Percentiles rank a stretch among this genome's conserved stretches.
These are phyloP conservation scores for Fusarium transvaalense DNA, from an alignment of 2,329 filamentous ascomycete species.

Conservation along the genomic window DNA sequence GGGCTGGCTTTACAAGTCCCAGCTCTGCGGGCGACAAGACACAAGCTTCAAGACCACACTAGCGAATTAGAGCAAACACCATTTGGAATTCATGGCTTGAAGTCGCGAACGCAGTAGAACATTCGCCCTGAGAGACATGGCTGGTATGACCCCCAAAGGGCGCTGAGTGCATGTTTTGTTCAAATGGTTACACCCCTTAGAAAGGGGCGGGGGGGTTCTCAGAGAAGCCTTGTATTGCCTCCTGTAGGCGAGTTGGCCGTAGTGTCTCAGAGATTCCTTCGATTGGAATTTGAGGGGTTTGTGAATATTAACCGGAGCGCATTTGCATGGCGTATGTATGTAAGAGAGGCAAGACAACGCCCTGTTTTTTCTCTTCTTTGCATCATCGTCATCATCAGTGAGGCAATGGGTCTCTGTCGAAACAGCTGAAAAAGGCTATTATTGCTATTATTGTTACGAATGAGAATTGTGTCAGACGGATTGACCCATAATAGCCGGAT, in stretches of 20 bases:
- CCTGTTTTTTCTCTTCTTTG: slow-evolving; percentile 11
- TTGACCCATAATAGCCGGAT: slow-evolving; percentile 26
- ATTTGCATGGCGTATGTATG: slow-evolving; percentile 25
- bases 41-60: slow-evolving; percentile 2
- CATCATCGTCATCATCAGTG: slow-evolving; percentile 12
- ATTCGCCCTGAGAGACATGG: slow-evolving; percentile 35
- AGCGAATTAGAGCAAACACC: slow-evolving; percentile 16
- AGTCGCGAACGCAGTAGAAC: slow-evolving; percentile 30
- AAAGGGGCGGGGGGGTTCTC: slow-evolving; percentile 6
- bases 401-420: slow-evolving; percentile 17
- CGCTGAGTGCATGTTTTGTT: neutral
- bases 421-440: neutral
- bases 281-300: neutral
- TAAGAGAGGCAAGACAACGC: slow-evolving; percentile 15
- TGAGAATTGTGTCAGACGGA: slow-evolving; percentile 30
- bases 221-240: slow-evolving; percentile 20
- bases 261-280: slow-evolving; percentile 6
- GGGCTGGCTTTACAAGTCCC: slow-evolving; percentile 18
- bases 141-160: slow-evolving; percentile 1
- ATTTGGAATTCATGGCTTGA: slow-evolving; percentile 37
- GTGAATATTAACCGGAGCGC: slow-evolving; percentile 17
- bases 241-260: slow-evolving; percentile 28
- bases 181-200: slow-evolving; percentile 15
- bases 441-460: slow-evolving; percentile 21
- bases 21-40: slow-evolving; percentile 27